Conservation (phyloP, 2,329 filamentous ascomycete genomes). For the Aureobasidium melanogenum region DNA sequence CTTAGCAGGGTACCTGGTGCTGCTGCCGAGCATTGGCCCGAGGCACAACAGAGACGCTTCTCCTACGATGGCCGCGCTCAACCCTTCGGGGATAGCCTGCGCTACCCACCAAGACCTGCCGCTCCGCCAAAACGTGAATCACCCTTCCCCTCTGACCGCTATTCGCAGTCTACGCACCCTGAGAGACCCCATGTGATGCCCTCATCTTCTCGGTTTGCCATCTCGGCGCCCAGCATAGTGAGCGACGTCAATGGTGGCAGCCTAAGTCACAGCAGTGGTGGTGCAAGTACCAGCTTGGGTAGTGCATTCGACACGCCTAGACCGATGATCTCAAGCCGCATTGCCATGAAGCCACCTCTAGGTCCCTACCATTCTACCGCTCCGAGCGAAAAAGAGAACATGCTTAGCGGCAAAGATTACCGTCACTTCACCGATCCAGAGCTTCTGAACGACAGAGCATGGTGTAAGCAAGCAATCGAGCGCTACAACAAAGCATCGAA, state of each 20-base stretch:
- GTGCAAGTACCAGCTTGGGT: background rate
- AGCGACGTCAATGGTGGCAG: background rate
- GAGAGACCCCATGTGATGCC: background rate
- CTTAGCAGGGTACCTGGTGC: background rate
- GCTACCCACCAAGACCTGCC: background rate
- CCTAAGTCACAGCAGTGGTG: background rate
- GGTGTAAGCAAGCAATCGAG: conserved; percentile 73
- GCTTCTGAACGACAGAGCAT: conserved; percentile 73
- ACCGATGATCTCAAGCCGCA: background rate
- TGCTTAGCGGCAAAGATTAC: conserved; percentile 74
- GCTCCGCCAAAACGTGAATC: background rate
- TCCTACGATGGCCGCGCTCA: background rate
- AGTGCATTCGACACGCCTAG: conserved; percentile 4
- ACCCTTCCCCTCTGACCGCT: background rate
- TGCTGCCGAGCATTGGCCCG: background rate
- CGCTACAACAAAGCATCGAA: conserved; percentile 79
- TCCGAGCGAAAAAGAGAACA: conserved; percentile 71
- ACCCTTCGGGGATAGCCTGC: background rate
- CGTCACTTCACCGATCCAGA: conserved; percentile 64
- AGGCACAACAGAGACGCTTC: background rate
- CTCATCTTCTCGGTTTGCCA: background rate
- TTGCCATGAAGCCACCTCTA: background rate
- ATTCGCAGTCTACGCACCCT: background rate
- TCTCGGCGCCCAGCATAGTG: background rate
- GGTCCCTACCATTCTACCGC: conserved; percentile 7